These are phyloP conservation scores for Geotrichum europaeum DNA, from an alignment of 1,139 yeast species.

Conservation along the genomic window DNA sequence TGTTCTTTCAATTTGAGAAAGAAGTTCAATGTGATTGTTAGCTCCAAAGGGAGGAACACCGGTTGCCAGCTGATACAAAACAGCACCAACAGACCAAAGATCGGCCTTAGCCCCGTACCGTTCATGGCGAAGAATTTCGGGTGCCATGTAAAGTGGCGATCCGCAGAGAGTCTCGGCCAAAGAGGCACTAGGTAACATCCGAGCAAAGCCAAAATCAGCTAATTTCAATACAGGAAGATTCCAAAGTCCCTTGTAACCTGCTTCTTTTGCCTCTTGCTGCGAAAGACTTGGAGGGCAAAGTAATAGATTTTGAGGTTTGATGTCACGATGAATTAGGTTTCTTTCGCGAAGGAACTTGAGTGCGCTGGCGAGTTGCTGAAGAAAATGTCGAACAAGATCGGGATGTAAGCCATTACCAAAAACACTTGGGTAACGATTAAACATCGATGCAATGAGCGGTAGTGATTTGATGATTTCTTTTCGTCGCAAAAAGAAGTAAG, in stretches of 20 bases:
- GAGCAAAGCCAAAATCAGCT: constrained; percentile 97
- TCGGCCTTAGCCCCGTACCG: constrained; percentile 97
- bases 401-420: constrained; percentile 68
- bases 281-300: constrained; percentile 72
- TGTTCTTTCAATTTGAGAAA: constrained; percentile 75
- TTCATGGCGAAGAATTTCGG: constrained; percentile 88
- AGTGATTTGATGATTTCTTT: constrained; percentile 66
- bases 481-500: constrained; percentile 75
- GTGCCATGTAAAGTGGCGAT: constrained; percentile 96
- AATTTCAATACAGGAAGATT: constrained; percentile 85
- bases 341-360: constrained; percentile 71
- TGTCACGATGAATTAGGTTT: constrained; percentile 87
- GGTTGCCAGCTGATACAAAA: constrained; percentile 85
- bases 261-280: constrained; percentile 49
- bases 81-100: constrained; percentile 97
- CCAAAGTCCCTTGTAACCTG: constrained; percentile 69
- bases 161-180: constrained; percentile 97
- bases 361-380: constrained; percentile 82
- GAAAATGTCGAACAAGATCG: constrained; percentile 70
- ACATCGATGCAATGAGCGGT: constrained; percentile 70
- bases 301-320: constrained; percentile 86
- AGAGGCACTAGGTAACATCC: constrained; percentile 85
- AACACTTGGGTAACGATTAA: constrained; percentile 80
- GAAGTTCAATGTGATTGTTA: constrained; percentile 80
- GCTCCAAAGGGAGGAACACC: constrained; percentile 96